Conservation (phyloP, 164 flowering plant species). For the Chimonanthus salicifolius region DNA sequence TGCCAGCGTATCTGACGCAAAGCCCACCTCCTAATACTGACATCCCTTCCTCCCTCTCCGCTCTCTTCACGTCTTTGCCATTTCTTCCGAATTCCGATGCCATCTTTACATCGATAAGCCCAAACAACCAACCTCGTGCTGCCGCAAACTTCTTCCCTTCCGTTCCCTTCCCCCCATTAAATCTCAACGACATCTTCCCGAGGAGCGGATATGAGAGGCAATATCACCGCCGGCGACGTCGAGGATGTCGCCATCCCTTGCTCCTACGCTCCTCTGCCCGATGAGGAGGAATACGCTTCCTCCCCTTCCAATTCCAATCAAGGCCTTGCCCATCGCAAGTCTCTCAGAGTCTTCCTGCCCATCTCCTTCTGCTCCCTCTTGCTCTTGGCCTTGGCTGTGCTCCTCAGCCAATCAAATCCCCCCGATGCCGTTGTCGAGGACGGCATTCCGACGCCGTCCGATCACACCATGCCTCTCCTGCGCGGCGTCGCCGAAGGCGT, state of each 20-base stretch:
- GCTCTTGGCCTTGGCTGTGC: neutral
- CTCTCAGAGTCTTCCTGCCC: neutral
- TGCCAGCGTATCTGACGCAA: too few species aligned
- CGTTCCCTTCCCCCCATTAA: too few species aligned
- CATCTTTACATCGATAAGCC: too few species aligned
- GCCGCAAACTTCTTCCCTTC: too few species aligned
- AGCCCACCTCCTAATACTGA: too few species aligned
- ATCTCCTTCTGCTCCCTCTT: neutral
- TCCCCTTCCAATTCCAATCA: neutral
- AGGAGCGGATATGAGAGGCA: too few species aligned
- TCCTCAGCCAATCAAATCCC: neutral
- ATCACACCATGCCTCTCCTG: neutral
- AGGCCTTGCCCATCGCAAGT: neutral
- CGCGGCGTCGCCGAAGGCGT: constrained; percentile 16
- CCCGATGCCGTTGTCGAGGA: neutral
- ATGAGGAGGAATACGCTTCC: neutral
- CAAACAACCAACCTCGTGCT: too few species aligned
- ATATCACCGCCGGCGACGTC: neutral
- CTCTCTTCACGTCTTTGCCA: too few species aligned
- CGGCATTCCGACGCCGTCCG: neutral
- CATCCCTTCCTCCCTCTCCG: too few species aligned
- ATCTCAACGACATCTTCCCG: too few species aligned
- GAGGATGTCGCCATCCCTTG: neutral
- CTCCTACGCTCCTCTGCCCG: neutral
- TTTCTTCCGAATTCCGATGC: too few species aligned